A percentile compares a stretch with the other conserved stretches of the same genome.
These are phyloP conservation scores for Neurospora hispaniola DNA, from an alignment of 495 filamentous ascomycete genomes.

Conservation along the genomic window DNA sequence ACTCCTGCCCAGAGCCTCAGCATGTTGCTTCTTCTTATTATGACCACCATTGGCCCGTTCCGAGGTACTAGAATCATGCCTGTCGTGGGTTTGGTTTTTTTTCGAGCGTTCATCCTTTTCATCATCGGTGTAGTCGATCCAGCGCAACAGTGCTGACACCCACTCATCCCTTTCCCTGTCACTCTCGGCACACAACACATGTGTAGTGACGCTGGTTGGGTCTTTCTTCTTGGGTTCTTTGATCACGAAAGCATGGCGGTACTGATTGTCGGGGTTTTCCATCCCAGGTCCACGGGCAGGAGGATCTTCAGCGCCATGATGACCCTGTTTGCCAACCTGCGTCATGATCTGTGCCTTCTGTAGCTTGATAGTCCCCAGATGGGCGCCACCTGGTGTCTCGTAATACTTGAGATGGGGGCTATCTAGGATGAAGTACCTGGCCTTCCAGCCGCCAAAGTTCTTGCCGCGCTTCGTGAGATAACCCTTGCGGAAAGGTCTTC, in stretches of 20 bases:
- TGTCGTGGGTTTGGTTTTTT: slow-evolving; percentile 24
- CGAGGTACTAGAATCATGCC: slow-evolving; percentile 20
- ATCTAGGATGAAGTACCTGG: slow-evolving; percentile 84
- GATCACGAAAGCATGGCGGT: slow-evolving; percentile 91
- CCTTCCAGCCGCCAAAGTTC: slow-evolving; percentile 99
- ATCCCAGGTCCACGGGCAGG: slow-evolving; percentile 48
- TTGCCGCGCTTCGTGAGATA: slow-evolving; percentile 95
- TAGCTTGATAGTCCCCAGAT: slow-evolving; percentile 88
- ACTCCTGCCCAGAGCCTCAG: slow-evolving; percentile 32
- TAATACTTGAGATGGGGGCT: slow-evolving; percentile 85
- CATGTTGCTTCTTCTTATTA: slow-evolving; percentile 43
- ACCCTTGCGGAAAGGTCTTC: slow-evolving; percentile 67
- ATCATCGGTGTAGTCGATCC: slow-evolving; percentile 65
- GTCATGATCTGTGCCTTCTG: slow-evolving; percentile 84
- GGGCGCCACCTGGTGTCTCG: slow-evolving; percentile 75
- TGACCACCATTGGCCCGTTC: slow-evolving; percentile 26
- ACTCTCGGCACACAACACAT: slow-evolving; percentile 91
- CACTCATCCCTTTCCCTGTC: slow-evolving; percentile 87
- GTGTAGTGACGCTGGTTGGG: slow-evolving; percentile 77
- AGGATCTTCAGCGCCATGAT: slow-evolving; percentile 46
- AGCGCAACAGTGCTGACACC: slow-evolving; percentile 81
- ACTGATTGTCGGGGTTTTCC: slow-evolving; percentile 80
- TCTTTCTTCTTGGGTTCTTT: slow-evolving; percentile 96
- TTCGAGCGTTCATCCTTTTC: slow-evolving; percentile 39
- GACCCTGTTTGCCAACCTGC: slow-evolving; percentile 84